These are phyloP conservation scores for Pistacia atlantica DNA, from an alignment of 345 rosid genomes.

Conservation along the genomic window DNA sequence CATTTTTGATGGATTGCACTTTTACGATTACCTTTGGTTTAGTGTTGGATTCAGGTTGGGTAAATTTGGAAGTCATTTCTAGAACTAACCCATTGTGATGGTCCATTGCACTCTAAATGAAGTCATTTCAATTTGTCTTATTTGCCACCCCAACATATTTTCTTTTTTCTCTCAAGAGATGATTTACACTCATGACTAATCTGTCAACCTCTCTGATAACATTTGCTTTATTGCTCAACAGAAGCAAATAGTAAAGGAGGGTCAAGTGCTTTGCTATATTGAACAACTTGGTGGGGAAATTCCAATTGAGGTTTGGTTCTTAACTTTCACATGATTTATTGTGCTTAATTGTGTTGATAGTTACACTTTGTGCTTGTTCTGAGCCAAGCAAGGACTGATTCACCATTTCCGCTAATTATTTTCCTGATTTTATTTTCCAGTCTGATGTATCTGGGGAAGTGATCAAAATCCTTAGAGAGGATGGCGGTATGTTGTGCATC, in stretches of 20 bases:
- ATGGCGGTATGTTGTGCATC: slow-evolving; percentile 63
- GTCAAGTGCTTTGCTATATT: slow-evolving; percentile 83
- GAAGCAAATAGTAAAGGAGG: slow-evolving; percentile 90
- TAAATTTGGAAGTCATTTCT: not conserved
- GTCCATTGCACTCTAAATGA: not conserved
- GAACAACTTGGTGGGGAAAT: slow-evolving; percentile 86
- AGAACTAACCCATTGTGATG: not conserved
- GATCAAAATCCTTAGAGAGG: slow-evolving; percentile 67
- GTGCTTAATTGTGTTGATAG: not conserved
- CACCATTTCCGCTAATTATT: not conserved
- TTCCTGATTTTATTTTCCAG: slow-evolving; percentile 39
- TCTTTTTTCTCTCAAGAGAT: not conserved
- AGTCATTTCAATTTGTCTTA: not conserved
- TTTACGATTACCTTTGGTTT: not conserved
- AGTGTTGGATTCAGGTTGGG: not conserved
- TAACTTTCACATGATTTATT: not conserved
- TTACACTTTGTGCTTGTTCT: not conserved
- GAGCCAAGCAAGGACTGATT: not conserved
- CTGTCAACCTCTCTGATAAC: slow-evolving; percentile 20
- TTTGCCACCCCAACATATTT: not conserved
- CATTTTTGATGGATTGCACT: not conserved
- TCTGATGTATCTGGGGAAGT: slow-evolving; percentile 82
- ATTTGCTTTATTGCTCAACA: slow-evolving; percentile 34
- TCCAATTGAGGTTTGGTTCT: slow-evolving; percentile 64
- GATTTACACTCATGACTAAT: not conserved